Base-by-base conservation (phyloP, 345 rosid species). In the Eucalyptus decipiens region DNA sequence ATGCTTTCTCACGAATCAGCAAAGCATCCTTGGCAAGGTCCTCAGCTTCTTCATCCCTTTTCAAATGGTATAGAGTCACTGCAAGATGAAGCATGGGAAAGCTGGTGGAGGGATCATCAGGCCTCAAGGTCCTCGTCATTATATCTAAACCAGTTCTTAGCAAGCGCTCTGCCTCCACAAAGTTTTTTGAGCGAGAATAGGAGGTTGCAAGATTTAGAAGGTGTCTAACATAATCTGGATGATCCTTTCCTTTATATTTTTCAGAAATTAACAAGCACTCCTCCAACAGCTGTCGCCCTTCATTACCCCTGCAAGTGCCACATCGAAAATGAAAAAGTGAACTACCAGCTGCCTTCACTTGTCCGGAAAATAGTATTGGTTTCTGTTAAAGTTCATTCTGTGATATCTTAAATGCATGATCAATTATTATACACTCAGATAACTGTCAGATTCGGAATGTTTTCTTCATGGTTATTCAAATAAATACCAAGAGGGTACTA, bases 21-120 rank as follows among this genome's bases (percentile, higher is more conserved):
- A 97, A 58, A 89, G 89, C 98, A 88, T 96, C 92, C 23, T 93
- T 90, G 21, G 97, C 94, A 49, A 94, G 54, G 89, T 90, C 88
- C 86, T 97, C 98, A 11, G 99, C 99, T 93, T 96, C 99, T 76
- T 94, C 95, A 89, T 95, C 95, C 28, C 94, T 92, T 86, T 93
- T 93, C 86, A 95, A 88, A 62, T 95, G 94, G 92, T 94, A 96
- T 89, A 97, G 97, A 87, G 96, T 95, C 60, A 94, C 94, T 11
- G 97, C 97, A 83, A 96, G 97, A 90, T 94, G 92, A 69, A 97
- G 90, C 98, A 96, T 96, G 23, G 99, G 97, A 89, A 94, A 95
- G 65, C 94, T 93, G 92, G 96, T 90, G 76, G 98, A 95, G 86
- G 93, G 97, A 93, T 95, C 97, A 8, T 94, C 97, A 19, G 95